Evolutionary conservation across 169 alveolate genomes (phyloP).

Genomic region (Plasmodium gaboni): DNA sequence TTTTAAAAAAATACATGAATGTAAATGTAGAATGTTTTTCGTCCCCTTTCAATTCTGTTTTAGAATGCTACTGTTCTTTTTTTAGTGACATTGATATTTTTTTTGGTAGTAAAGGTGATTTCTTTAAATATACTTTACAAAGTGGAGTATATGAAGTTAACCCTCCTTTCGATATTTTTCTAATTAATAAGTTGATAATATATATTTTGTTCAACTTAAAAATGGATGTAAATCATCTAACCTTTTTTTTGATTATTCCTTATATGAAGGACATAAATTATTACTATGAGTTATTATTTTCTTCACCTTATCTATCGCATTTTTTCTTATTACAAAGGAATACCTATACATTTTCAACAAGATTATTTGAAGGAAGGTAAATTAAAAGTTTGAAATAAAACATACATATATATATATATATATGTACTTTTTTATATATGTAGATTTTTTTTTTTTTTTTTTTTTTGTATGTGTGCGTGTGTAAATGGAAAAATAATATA

Average conservation of each 20-base stretch:
- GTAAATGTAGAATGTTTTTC: conserved; percentile 68
- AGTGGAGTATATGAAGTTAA: conserved; percentile 60
- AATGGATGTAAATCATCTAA: conserved; percentile 39
- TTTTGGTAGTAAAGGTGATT: conserved; percentile 74
- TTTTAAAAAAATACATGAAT: conserved; percentile 22
- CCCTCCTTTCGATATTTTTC: conserved; percentile 75
- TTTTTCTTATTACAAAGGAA: conserved; percentile 33
- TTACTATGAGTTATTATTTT: conserved; percentile 55
- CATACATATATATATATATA: neutral
- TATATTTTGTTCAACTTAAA: conserved; percentile 57
- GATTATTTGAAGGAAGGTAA: conserved; percentile 64
- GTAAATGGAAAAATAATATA: too few relatives aligned
- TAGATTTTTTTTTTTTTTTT: neutral
- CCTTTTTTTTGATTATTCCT: conserved; percentile 63
- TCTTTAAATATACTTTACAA: conserved; percentile 30
- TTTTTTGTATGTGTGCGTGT: too few relatives aligned
- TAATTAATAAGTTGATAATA: conserved; percentile 53
- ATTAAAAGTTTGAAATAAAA: neutral
- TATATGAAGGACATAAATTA: conserved; percentile 42
- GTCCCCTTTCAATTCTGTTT: conserved; percentile 72
- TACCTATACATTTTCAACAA: conserved; percentile 59
- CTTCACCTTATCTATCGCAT: conserved; percentile 42
- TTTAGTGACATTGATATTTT: conserved; percentile 69
- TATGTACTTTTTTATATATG: neutral
- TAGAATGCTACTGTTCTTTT: conserved; percentile 53